Conservation (phyloP, 108 stramenopile genomes). For the Pseudonitzschia pungens region DNA sequence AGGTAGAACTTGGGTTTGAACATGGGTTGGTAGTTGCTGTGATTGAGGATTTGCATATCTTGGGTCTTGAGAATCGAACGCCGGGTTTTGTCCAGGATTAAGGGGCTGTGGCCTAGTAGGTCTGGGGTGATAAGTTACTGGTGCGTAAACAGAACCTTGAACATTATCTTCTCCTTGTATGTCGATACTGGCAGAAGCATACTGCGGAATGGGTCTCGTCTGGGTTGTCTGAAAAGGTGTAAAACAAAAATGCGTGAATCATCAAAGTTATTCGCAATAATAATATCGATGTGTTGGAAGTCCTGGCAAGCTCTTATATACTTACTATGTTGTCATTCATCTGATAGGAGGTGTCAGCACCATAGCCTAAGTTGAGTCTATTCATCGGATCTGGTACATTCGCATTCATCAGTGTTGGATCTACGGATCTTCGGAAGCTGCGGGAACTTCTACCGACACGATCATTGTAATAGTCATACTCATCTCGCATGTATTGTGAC, state of each 20-base stretch:
- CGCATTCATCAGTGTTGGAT: not conserved
- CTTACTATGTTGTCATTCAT: not conserved
- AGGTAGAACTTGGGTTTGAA: conserved; percentile 31
- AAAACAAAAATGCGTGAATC: not conserved
- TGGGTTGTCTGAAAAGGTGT: not conserved
- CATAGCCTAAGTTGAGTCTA: conserved; percentile 4
- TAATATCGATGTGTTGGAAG: not conserved
- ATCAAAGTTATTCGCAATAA: not conserved
- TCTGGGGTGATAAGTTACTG: conserved; percentile 10
- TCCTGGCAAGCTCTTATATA: not conserved
- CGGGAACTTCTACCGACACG: not conserved
- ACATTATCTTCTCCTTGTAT: not conserved
- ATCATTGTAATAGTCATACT: conserved; percentile 23
- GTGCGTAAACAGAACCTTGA: conserved; percentile 16
- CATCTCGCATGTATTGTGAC: conserved; percentile 8
- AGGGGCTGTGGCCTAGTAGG: conserved; percentile 13
- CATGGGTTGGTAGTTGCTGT: conserved; percentile 22
- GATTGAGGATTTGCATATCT: conserved; percentile 19
- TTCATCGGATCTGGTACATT: conserved; percentile 12
- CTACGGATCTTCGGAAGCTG: conserved; percentile 7
- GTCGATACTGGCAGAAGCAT: not conserved
- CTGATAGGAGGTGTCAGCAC: not conserved
- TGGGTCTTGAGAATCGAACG: conserved; percentile 13
- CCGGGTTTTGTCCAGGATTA: conserved; percentile 17
- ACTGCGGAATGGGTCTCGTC: conserved; percentile 24